Conservation (phyloP, 139 green algal species). For the Volvox africanus region DNA sequence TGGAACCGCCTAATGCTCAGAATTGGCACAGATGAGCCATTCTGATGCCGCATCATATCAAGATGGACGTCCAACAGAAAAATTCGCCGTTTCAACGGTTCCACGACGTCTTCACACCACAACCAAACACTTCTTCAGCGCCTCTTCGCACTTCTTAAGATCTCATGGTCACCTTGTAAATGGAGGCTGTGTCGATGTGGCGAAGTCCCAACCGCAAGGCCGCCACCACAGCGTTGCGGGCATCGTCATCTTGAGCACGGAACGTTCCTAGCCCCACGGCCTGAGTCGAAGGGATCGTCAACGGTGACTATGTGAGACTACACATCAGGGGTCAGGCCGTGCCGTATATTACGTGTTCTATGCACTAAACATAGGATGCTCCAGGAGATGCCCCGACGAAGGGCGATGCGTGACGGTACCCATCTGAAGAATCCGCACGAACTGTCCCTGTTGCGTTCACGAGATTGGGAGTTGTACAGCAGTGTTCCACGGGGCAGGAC, state of each 20-base stretch:
- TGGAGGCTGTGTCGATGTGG: slow-evolving; percentile 84
- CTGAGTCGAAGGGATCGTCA: neutral
- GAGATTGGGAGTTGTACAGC: neutral
- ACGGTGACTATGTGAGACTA: neutral
- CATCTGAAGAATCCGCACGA: neutral
- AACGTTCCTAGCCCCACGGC: slow-evolving; percentile 81
- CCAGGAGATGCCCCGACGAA: neutral
- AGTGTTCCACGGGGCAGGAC: neutral
- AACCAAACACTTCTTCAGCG: too few species aligned
- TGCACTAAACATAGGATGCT: neutral
- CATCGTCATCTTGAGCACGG: slow-evolving; percentile 49
- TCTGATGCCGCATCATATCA: too few species aligned
- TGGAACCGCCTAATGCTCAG: too few species aligned
- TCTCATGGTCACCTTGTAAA: slow-evolving; percentile 88
- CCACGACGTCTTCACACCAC: too few species aligned
- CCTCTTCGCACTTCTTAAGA: too few species aligned
- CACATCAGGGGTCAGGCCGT: neutral
- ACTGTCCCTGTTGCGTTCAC: too few species aligned
- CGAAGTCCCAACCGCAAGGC: slow-evolving; percentile 65
- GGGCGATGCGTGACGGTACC: neutral
- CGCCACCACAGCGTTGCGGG: slow-evolving; percentile 56
- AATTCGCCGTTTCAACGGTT: too few species aligned
- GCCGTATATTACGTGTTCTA: neutral
- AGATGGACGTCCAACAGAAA: too few species aligned
- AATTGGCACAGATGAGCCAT: too few species aligned